Conservation (phyloP, 73 alveolate species). For the Urostyla sp. region DNA sequence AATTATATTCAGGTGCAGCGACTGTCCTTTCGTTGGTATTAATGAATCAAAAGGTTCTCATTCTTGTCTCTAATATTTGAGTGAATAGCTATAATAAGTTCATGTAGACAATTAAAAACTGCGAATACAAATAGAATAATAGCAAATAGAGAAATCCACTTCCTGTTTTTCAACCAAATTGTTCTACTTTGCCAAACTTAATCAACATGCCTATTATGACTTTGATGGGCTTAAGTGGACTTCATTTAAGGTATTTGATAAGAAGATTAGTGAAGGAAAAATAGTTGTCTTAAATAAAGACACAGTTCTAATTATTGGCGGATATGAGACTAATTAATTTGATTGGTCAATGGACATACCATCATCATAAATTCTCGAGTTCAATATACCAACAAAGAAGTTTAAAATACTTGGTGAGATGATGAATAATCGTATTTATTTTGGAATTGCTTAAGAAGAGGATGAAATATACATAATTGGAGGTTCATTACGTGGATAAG, state of each 20-base stretch:
- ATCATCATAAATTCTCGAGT: not conserved
- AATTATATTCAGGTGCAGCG: conserved; percentile 1
- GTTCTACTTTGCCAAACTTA: conserved; percentile 34
- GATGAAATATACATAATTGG: conserved; percentile 15
- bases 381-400: not conserved
- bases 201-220: conserved; percentile 32
- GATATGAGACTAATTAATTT: conserved; percentile 12
- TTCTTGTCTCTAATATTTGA: not conserved
- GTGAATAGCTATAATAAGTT: not conserved
- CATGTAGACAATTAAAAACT: not conserved
- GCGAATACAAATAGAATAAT: not conserved
- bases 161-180: not conserved
- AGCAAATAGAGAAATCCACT: not conserved
- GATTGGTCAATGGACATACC: conserved; percentile 38
- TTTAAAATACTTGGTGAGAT: conserved; percentile 15
- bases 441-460: conserved; percentile 24
- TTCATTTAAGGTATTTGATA: conserved; percentile 23
- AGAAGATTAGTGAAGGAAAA: conserved; percentile 33
- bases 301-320: conserved; percentile 3
- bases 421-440: conserved; percentile 20
- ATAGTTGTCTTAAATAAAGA: conserved; percentile 11
- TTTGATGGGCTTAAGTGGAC: conserved; percentile 31
- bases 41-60: not conserved
- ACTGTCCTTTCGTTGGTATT: conserved; percentile 24
- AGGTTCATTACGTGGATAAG: conserved; percentile 14